A percentile compares a stretch with the other conserved stretches of the same genome.
These are phyloP conservation scores for Pseudopyrenochaeta lycopersici DNA, from an alignment of 2,329 filamentous ascomycete species.

Conservation along the genomic window DNA sequence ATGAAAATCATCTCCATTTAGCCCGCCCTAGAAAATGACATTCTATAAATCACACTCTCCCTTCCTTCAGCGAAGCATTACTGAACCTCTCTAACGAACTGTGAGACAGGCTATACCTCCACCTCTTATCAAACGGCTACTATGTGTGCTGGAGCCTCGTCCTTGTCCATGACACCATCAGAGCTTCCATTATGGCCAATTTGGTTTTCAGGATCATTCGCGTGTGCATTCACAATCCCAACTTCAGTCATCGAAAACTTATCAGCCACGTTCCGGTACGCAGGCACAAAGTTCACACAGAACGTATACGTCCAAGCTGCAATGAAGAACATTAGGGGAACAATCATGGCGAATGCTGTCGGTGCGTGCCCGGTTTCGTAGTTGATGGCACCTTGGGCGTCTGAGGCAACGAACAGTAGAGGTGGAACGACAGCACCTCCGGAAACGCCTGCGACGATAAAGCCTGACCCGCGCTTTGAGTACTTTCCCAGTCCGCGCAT, in stretches of 20 bases:
- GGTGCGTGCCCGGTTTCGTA: constrained; percentile 38
- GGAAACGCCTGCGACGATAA: constrained; percentile 74
- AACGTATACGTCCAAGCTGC: constrained; percentile 57
- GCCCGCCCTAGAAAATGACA: not conserved
- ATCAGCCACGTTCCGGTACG: constrained; percentile 71
- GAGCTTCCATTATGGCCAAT: not conserved
- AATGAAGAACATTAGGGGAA: constrained; percentile 66
- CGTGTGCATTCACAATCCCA: constrained; percentile 49
- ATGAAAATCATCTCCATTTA: too few relatives aligned
- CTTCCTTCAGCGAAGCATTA: not conserved
- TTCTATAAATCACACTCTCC: not conserved
- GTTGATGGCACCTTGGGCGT: constrained; percentile 59
- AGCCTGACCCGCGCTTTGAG: constrained; percentile 78
- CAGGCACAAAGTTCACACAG: constrained; percentile 69
- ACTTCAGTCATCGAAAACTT: constrained; percentile 58
- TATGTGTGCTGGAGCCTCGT: constrained; percentile 16
- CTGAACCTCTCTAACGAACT: not conserved
- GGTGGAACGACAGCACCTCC: constrained; percentile 79
- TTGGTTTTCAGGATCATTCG: constrained; percentile 44
- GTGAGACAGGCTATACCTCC: constrained; percentile 12
- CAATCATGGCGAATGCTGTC: constrained; percentile 71
- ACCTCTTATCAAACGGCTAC: constrained; percentile 19
- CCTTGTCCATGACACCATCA: constrained; percentile 15
- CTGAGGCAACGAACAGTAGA: constrained; percentile 73
- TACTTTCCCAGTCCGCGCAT: constrained; percentile 79